These are phyloP conservation scores for Rhizophlyctis rosea DNA, from an alignment of 192 early-diverging fungal genomes.

Conservation along the genomic window DNA sequence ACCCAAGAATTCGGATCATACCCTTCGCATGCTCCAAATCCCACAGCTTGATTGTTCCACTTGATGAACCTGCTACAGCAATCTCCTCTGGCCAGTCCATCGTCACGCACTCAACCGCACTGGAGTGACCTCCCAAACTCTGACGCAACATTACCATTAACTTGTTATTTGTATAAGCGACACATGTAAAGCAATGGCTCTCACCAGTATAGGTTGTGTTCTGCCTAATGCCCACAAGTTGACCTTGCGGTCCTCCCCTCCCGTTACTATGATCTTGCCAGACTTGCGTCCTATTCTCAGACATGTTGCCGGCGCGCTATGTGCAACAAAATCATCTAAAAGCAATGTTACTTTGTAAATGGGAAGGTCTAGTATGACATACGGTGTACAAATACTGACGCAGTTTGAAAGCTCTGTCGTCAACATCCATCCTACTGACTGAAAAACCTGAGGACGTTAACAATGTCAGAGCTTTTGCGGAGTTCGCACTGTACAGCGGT, in stretches of 20 bases:
- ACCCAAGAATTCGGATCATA: no score
- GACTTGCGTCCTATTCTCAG: constrained; percentile 55
- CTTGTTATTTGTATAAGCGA: neutral
- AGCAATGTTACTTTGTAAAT: neutral
- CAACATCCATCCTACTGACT: constrained; percentile 17
- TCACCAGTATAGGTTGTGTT: constrained; percentile 45
- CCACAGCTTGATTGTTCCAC: constrained; percentile 60
- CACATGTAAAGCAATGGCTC: neutral
- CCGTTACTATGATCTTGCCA: constrained; percentile 51
- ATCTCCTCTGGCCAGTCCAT: constrained; percentile 62
- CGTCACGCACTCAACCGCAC: constrained; percentile 47
- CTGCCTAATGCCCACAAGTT: constrained; percentile 58
- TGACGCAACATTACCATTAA: constrained; percentile 22
- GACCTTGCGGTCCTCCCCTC: constrained; percentile 54
- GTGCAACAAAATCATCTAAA: constrained; percentile 46
- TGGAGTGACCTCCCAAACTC: constrained; percentile 45
- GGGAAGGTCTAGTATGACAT: neutral
- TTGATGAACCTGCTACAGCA: constrained; percentile 49
- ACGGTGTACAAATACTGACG: neutral
- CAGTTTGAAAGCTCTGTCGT: constrained; percentile 19
- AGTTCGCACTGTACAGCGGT: no score
- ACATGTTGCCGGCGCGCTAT: constrained; percentile 44
- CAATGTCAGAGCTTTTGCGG: no score
- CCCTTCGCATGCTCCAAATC: constrained; percentile 60
- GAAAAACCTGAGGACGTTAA: neutral